Evolutionary conservation across 2,329 filamentous ascomycete species (phyloP), one percentile per base, ranked within the genome.

Genomic region (Mycosphaerella sp.): DNA sequence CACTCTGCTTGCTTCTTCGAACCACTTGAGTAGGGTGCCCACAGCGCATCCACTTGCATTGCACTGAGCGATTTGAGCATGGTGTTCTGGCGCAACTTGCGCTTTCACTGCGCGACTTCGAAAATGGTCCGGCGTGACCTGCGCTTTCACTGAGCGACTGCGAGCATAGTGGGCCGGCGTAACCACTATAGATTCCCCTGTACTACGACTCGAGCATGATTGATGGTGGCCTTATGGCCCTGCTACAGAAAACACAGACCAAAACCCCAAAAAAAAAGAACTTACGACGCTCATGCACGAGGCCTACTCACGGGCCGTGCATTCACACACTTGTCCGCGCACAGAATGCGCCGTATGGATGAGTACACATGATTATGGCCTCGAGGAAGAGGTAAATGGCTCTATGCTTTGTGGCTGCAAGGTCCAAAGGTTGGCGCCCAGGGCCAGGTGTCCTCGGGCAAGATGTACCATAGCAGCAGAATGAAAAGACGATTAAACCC

Each of bases 51-150:
- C 17, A n/a, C 28, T 34, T 35, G 14, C 42, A 28, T 4, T 6
- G 25, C 30, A 39, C 37, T 17, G 21, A 28, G 25, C 36, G 17
- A 35, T 42, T 45, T 21, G 30, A 25, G 49, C 49, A 45, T 30
- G 35, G 35, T 32, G 18, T 28, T 21, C 17, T 27, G 44, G 34
- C 27, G 10, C 25, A 16, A 21, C 17, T 34, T 30, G n/a, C n/a
- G 30, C 30, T n/a, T 34, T 12, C 43, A 37, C 30, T 25, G 30
- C 37, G 21, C 21, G 7, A 25, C 21, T 25, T 6, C 21, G 21
- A 25, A 25, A 5, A 25, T 25, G 21, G 21, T 25, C 21, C 21
- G 21, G 21, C 21, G 21, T 25, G 21, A 25, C 21, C 21, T 25
- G 21, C 4, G 21, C 21, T 4, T 6, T 14, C 30, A 39, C 37